A percentile compares a stretch with the other conserved stretches of the same genome.
Conservation (phyloP, 208 protist species). For the Leishmania turanica region DNA sequence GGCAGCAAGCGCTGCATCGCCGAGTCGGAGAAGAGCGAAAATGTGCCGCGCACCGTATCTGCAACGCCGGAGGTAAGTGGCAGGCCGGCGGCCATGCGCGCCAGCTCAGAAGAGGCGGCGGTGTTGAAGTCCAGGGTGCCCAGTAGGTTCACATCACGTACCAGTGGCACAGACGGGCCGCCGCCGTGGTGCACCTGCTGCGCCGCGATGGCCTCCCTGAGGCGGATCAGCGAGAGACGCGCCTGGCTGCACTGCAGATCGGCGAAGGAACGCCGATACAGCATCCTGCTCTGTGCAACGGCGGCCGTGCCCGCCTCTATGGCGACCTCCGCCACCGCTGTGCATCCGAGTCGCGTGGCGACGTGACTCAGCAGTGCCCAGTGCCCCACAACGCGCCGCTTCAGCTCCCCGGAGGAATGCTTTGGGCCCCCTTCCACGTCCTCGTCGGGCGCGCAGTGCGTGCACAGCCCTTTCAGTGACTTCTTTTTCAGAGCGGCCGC, state of each 20-base stretch:
- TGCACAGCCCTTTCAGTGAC: conserved; percentile 43
- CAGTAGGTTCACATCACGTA: conserved; percentile 45
- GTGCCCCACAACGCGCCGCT: conserved; percentile 48
- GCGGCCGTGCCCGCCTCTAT: conserved; percentile 50
- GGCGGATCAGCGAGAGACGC: conserved; percentile 24
- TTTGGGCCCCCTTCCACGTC: conserved; percentile 30
- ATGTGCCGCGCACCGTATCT: not conserved
- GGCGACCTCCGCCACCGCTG: conserved; percentile 49
- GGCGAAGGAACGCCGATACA: conserved; percentile 42
- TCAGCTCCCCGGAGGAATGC: conserved; percentile 31
- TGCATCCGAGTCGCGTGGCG: conserved; percentile 41
- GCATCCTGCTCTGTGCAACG: conserved; percentile 22
- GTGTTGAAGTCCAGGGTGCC: conserved; percentile 17
- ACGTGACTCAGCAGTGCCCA: conserved; percentile 69
- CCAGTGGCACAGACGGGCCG: not conserved
- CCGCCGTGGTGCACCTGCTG: conserved; percentile 8
- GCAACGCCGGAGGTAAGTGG: conserved; percentile 13
- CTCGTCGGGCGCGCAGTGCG: conserved; percentile 53
- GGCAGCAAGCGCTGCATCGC: conserved; percentile 13
- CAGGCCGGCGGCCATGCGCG: conserved; percentile 7
- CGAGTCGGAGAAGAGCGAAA: not conserved
- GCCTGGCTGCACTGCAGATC: conserved; percentile 60
- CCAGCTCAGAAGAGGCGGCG: not conserved
- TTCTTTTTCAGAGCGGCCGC: conserved; percentile 30
- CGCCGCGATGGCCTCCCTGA: conserved; percentile 9